Evolutionary conservation across 2,329 filamentous ascomycete genomes (phyloP).

Genomic region (Colletotrichum musicola): DNA sequence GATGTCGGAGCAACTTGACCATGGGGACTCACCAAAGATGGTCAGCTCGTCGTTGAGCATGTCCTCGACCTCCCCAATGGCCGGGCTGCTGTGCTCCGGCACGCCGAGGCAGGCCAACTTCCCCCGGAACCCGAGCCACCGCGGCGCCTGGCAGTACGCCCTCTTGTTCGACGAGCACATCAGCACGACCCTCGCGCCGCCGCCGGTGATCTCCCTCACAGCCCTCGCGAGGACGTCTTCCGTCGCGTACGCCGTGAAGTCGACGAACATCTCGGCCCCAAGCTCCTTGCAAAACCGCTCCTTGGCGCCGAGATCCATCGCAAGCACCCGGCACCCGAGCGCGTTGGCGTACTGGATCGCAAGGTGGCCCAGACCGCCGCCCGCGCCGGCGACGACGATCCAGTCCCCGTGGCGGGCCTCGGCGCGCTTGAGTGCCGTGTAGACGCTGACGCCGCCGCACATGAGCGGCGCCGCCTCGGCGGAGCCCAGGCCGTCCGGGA

Average conservation of each 20-base stretch:
- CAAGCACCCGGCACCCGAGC: conserved; percentile 46
- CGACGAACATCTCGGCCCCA: conserved; percentile 45
- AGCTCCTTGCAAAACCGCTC: conserved; percentile 42
- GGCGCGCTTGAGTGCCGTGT: conserved; percentile 62
- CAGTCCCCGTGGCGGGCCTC: conserved; percentile 43
- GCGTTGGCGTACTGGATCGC: conserved; percentile 47
- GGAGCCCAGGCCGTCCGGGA: conserved; percentile 51
- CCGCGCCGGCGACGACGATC: conserved; percentile 47
- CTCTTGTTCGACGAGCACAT: conserved; percentile 43
- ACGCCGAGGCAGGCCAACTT: conserved; percentile 47
- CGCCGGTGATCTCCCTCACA: conserved; percentile 39
- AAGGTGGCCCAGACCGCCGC: conserved; percentile 47
- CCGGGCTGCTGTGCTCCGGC: conserved; percentile 33
- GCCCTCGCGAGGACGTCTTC: conserved; percentile 23
- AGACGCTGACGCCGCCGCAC: conserved; percentile 76
- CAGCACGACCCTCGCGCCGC: conserved; percentile 41
- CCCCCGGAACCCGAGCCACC: conserved; percentile 45
- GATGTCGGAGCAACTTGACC: no score
- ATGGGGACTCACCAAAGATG: conserved; percentile 34
- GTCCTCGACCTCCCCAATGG: conserved; percentile 28
- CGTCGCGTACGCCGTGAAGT: conserved; percentile 40
- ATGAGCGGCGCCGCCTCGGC: conserved; percentile 70
- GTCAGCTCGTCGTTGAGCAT: conserved; percentile 34
- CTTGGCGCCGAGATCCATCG: conserved; percentile 45
- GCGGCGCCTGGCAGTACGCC: conserved; percentile 42